These are phyloP conservation scores for Rhynchosporium agropyri DNA, from an alignment of 2,329 filamentous ascomycete genomes.

Conservation along the genomic window DNA sequence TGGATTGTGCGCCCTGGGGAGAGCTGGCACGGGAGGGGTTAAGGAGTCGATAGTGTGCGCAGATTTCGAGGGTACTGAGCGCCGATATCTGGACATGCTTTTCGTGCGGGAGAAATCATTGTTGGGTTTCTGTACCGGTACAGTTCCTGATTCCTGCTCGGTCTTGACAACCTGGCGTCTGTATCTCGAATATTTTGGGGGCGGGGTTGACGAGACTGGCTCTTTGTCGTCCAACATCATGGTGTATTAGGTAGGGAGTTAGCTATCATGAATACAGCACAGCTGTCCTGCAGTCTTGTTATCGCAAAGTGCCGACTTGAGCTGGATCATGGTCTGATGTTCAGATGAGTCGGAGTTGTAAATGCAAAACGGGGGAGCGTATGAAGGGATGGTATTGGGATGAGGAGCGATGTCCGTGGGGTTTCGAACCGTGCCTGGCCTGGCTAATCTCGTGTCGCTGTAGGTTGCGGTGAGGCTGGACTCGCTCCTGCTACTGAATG, in stretches of 20 bases:
- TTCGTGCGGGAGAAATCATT: constrained; percentile 38
- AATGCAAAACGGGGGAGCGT: not conserved
- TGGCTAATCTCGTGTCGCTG: not conserved
- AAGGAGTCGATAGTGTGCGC: constrained; percentile 26
- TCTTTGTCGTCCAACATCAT: constrained; percentile 34
- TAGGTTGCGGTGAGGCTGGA: not conserved
- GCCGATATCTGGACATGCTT: constrained; percentile 46
- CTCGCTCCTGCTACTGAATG: not conserved
- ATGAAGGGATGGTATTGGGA: not conserved
- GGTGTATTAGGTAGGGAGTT: not conserved
- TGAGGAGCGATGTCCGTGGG: not conserved
- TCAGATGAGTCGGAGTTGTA: not conserved
- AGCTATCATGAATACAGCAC: constrained; percentile 7
- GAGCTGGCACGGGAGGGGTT: constrained; percentile 17
- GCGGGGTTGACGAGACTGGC: constrained; percentile 24
- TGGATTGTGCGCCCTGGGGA: constrained; percentile 9
- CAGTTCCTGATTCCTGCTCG: constrained; percentile 39
- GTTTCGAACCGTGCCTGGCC: not conserved
- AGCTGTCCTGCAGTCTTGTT: constrained; percentile 15
- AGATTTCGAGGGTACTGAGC: constrained; percentile 29
- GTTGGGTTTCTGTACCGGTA: constrained; percentile 36
- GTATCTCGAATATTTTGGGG: constrained; percentile 58
- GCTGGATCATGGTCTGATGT: constrained; percentile 15
- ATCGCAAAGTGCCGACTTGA: constrained; percentile 10
- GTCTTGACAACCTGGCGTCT: constrained; percentile 47